Conservation (phyloP, 2,329 filamentous ascomycete genomes). For the Exophiala lecanii-corni region DNA sequence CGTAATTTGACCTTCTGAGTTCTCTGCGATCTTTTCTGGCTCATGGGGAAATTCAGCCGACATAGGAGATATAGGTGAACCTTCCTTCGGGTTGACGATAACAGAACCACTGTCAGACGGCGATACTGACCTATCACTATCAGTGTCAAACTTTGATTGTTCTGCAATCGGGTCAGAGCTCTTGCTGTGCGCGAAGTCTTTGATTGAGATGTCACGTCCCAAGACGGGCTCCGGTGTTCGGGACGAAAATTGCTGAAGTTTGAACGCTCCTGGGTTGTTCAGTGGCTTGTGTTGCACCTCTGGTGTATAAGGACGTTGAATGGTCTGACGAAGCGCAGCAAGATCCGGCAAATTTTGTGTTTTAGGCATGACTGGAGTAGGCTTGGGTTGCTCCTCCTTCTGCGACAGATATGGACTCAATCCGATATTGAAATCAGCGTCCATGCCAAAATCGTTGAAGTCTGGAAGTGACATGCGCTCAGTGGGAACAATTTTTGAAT, state of each 20-base stretch:
- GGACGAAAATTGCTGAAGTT: constrained; percentile 44
- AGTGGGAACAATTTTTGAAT: constrained; percentile 2
- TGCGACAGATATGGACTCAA: constrained; percentile 51
- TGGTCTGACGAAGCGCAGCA: constrained; percentile 34
- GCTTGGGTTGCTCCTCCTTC: constrained; percentile 14
- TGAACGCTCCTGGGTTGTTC: constrained; percentile 30
- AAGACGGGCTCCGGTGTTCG: constrained; percentile 88
- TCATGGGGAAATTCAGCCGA: constrained; percentile 10
- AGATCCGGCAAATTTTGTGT: constrained; percentile 33
- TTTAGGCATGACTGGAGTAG: constrained; percentile 17
- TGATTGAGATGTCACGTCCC: constrained; percentile 59
- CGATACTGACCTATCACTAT: constrained; percentile 19
- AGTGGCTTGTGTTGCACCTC: constrained; percentile 22
- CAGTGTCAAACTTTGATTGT: constrained; percentile 31
- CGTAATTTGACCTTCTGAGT: neutral
- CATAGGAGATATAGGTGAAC: constrained; percentile 14
- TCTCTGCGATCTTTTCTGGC: neutral
- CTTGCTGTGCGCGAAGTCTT: neutral
- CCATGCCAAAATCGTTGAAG: constrained; percentile 46
- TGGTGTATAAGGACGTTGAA: constrained; percentile 35
- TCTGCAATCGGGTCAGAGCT: constrained; percentile 71
- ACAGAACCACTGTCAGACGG: constrained; percentile 18
- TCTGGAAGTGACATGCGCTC: constrained; percentile 42
- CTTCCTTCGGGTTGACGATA: constrained; percentile 14
- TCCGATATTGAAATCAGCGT: constrained; percentile 51